Base-by-base conservation (phyloP, 2,329 filamentous ascomycete species). In the Parastagonospora nodorum region DNA sequence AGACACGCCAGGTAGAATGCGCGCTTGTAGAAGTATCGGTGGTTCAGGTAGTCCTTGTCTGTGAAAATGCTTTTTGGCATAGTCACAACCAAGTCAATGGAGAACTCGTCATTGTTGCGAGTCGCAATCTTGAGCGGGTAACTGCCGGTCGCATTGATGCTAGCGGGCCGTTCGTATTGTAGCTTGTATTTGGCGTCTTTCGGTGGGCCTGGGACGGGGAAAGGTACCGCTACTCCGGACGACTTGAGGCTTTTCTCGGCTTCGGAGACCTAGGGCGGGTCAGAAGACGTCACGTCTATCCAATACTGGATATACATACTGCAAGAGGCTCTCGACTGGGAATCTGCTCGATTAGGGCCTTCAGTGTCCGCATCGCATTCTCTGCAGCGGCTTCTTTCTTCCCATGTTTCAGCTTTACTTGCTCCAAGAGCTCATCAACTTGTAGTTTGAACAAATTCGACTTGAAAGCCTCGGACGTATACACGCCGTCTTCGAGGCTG, bases 21-120 rank as follows among this genome's bases (percentile, higher is more conserved):
- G 57, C 92, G 82, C 67, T 96, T 95, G 77, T 97, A 92, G 69
- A 97, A 96, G 76, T 96, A 97, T 54, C 94, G 85, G 78, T 94
- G 83, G 72, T 96, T 92, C 42, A 92, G 81, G 71, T 93, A 97
- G 74, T 99, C 94, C 75, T 97, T 97, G 38, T 95, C 90, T 67
- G 96, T 91, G 65, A 97, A 92, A 10, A 96, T 75, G 1, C 82
- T 77, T 50, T 78, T 64, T 5, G 94, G 93, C 85, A 99, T 95
- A 41, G 89, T 88, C 12, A 96, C 85, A 5, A 93, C 86, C 82
- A 97, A 84, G 73, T 97, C 93, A 52, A 97, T 80, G 12, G 82
- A 79, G 24, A 87, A 75, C 24, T 71, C 73, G 42, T 76, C 74
- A 60, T 87, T 84, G 9, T 81, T 79, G 64, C 88, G 89, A 50